These are phyloP conservation scores for Auricularia heimuer DNA, from an alignment of 768 basidiomycete species.

Conservation along the genomic window DNA sequence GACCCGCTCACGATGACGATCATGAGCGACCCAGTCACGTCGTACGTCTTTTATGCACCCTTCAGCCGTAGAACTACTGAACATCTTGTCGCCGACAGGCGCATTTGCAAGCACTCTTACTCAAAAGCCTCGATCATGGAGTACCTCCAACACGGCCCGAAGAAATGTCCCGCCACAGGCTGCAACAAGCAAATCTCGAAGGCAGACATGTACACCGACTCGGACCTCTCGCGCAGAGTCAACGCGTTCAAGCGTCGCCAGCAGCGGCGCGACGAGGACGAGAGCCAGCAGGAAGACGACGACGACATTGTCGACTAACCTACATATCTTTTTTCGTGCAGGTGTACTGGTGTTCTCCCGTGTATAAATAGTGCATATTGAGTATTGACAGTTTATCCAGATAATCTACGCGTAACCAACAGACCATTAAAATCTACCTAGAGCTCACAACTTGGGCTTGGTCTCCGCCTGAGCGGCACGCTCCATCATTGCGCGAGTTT, in stretches of 20 bases:
- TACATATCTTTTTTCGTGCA: background rate
- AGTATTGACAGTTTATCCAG: background rate
- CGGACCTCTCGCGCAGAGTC: constrained; percentile 51
- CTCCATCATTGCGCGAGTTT: constrained; percentile 68
- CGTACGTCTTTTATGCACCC: constrained; percentile 41
- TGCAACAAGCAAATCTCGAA: constrained; percentile 52
- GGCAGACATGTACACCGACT: constrained; percentile 41
- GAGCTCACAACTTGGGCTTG: constrained; percentile 9
- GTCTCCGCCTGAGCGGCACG: constrained; percentile 37
- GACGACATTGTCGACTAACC: constrained; percentile 49
- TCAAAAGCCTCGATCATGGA: constrained; percentile 60
- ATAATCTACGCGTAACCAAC: no score
- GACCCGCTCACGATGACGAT: constrained; percentile 69
- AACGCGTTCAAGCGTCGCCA: constrained; percentile 48
- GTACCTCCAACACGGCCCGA: constrained; percentile 36
- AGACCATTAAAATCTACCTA: background rate
- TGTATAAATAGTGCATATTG: background rate
- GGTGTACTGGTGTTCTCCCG: background rate
- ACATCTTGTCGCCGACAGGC: constrained; percentile 26
- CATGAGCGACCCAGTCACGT: constrained; percentile 68
- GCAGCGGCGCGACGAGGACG: constrained; percentile 21
- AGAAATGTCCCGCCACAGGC: constrained; percentile 63
- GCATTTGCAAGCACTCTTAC: constrained; percentile 73
- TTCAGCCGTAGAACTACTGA: background rate
- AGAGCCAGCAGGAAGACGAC: constrained; percentile 20